Evolutionary conservation across 768 basidiomycete species (phyloP), one percentile per base, ranked within the genome.

Genomic region (Sistotremastrum suecicum): DNA sequence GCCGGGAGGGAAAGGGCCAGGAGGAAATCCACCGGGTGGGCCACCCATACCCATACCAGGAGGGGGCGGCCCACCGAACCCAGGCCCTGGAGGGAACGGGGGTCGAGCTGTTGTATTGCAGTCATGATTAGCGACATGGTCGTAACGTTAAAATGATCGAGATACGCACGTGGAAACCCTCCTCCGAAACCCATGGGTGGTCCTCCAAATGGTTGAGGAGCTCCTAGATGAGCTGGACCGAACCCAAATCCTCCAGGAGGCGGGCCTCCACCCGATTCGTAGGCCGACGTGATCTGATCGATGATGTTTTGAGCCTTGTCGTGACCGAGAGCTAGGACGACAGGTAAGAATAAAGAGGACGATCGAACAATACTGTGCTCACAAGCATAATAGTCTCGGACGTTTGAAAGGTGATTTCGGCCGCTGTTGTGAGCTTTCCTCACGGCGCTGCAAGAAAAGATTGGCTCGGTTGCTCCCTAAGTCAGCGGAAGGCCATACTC

Each of bases 401-500:
- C 94, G 61, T 99, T 99, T 36, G 88, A 73, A 36, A 98, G 74
- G 60, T 99, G 95, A 65, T 99, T 99, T 48, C 94, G 75, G 53
- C 95, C 95, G 48, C 83, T 88, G 65, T 99, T 98, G 63, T 99
- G 95, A 44, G 95, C 95, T 65, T 97, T 95, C 51, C 95, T 84
- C 34, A 95, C 20, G 20, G 20, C 20, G 20, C 92, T 94, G 56
- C 41, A 49, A 50, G 43, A 41, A 40, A 20, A 40, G 34, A 49
- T 56, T 37, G 55, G 53, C 4, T 45, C 20, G 49, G 33, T 9
- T 44, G 5, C 32, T 33, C 34, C 33, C 41, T 31, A 33, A 12
- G 20, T 7, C 3, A 29, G 51, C 39, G 47, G 46, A 48, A 35
- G 3, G 5, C 31, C 10, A 50, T 47, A 59, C 71, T 44, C 50